phyloP scores from a whole-genome alignment of 73 alveolate species.

The Paramecium sexaurelia region DNA sequence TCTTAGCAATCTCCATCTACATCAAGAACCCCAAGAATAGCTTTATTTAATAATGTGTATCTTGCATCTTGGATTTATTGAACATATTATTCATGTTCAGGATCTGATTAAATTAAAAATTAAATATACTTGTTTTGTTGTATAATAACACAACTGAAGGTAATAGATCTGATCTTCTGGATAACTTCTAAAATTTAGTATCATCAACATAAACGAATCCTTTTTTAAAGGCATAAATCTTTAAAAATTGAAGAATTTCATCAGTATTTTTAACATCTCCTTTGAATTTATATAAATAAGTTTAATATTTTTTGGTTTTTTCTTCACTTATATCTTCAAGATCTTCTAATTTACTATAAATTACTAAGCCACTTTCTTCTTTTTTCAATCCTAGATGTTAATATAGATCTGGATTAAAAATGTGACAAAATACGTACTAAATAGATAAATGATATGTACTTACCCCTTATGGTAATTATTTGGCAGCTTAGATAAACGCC shows the following conservation, averaged over 20 bases:
- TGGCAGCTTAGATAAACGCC: conserved; percentile 40
- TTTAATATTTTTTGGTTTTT: background rate
- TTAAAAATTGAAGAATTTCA: conserved; percentile 28
- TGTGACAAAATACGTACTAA: conserved; percentile 50
- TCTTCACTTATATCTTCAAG: background rate
- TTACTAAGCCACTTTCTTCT: background rate
- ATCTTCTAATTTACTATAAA: conserved; percentile 37
- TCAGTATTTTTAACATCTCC: conserved; percentile 57
- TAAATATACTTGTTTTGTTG: conserved; percentile 33
- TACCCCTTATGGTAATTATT: conserved; percentile 51
- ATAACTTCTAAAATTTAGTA: conserved; percentile 45
- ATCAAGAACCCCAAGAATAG: conserved; percentile 42
- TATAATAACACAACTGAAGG: conserved; percentile 24
- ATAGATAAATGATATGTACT: background rate
- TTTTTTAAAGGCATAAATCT: conserved; percentile 35
- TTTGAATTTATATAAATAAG: background rate
- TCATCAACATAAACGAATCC: conserved; percentile 58
- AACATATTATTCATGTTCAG: conserved; percentile 18
- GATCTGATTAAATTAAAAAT: background rate
- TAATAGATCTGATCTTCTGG: conserved; percentile 41
- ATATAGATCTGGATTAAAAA: conserved; percentile 14
- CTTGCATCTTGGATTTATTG: background rate
- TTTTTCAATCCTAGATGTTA: background rate
- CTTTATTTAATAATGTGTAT: conserved; percentile 29
- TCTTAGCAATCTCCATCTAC: conserved; percentile 3